Conservation (phyloP, 1,139 yeast species). For the Ogataea hybrid region DNA sequence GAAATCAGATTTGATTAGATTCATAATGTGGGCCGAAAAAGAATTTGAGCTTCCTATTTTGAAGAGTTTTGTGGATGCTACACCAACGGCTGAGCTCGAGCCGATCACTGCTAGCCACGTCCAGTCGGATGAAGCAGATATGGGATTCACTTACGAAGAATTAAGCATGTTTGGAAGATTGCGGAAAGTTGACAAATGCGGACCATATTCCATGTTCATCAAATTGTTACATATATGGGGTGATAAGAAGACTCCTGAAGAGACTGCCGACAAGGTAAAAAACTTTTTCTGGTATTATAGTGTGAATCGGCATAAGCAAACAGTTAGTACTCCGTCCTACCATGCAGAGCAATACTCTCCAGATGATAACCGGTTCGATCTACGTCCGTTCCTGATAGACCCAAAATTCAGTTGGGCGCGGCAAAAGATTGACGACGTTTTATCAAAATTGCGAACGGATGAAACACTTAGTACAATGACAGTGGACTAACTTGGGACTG, state of each 20-base stretch:
- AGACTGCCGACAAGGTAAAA: slow-evolving; percentile 90
- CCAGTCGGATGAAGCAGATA: slow-evolving; percentile 94
- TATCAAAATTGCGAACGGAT: slow-evolving; percentile 46
- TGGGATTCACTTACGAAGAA: slow-evolving; percentile 98
- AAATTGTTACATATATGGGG: slow-evolving; percentile 92
- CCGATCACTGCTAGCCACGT: slow-evolving; percentile 91
- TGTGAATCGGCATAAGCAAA: slow-evolving; percentile 93
- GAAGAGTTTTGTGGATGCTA: slow-evolving; percentile 75
- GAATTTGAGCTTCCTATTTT: slow-evolving; percentile 76
- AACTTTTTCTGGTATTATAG: slow-evolving; percentile 91
- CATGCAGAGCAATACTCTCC: slow-evolving; percentile 98
- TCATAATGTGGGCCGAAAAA: slow-evolving; percentile 74
- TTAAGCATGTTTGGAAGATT: slow-evolving; percentile 87
- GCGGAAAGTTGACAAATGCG: slow-evolving; percentile 90
- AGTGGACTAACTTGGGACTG: slow-evolving; percentile 34
- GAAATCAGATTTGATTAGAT: slow-evolving; percentile 83
- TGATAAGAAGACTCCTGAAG: slow-evolving; percentile 73
- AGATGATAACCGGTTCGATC: slow-evolving; percentile 93
- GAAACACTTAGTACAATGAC: slow-evolving; percentile 39
- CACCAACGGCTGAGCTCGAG: slow-evolving; percentile 97
- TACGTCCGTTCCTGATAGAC: slow-evolving; percentile 88
- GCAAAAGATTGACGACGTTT: slow-evolving; percentile 79
- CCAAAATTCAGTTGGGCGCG: slow-evolving; percentile 93
- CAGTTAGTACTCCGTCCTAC: slow-evolving; percentile 92
- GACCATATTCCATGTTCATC: slow-evolving; percentile 92